Conservation (phyloP, 345 rosid species). For the Rhodamnia argentea region DNA sequence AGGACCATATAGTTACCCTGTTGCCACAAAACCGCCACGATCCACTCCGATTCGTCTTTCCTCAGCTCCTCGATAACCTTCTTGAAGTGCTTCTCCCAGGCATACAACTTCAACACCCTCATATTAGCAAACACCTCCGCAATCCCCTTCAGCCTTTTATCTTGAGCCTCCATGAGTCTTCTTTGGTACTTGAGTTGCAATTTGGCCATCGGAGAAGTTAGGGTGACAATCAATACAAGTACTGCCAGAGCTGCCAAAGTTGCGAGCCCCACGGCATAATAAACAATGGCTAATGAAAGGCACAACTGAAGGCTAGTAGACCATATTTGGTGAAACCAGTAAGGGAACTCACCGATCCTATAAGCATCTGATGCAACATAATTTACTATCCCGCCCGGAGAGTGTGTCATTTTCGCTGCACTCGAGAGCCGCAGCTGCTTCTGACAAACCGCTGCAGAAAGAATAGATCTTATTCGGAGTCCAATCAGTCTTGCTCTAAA, state of each 20-base stretch:
- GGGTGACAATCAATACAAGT: conserved; percentile 8
- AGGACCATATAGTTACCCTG: conserved; percentile 22
- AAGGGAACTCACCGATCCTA: conserved; percentile 36
- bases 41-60: conserved; percentile 25
- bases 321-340: conserved; percentile 39
- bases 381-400: conserved; percentile 29
- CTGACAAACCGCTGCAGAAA: conserved; percentile 31
- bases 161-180: conserved; percentile 29
- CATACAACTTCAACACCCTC: conserved; percentile 45
- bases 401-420: conserved; percentile 17
- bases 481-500: conserved; percentile 32
- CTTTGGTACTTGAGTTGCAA: conserved; percentile 24
- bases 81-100: conserved; percentile 48
- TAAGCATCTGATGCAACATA: conserved; percentile 33
- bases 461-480: conserved; percentile 27
- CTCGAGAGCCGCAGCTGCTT: conserved; percentile 37
- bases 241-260: conserved; percentile 21
- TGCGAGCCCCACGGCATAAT: conserved; percentile 32
- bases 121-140: conserved; percentile 34
- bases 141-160: conserved; percentile 21
- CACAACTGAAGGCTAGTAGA: conserved; percentile 22
- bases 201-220: conserved; percentile 25
- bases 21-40: conserved; percentile 7
- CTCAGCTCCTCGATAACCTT: conserved; percentile 20
- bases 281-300: conserved; percentile 28